These are phyloP conservation scores for Coelastrella sp. DNA, from an alignment of 139 green algal species.

Conservation along the genomic window DNA sequence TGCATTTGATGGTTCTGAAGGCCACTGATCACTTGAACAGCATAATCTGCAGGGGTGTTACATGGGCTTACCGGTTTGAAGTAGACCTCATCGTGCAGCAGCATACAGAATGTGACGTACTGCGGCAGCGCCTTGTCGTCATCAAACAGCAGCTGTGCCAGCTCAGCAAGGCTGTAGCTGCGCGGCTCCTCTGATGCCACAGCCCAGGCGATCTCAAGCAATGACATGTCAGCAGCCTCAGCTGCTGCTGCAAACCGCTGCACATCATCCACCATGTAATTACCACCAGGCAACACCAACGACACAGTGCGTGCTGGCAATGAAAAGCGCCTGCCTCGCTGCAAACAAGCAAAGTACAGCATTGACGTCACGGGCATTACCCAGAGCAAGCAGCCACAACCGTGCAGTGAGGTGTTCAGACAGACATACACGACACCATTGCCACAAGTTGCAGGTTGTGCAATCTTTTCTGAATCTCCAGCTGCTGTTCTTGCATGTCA, in stretches of 20 bases:
- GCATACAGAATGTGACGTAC: conserved; percentile 69
- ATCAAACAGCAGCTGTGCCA: conserved; percentile 63
- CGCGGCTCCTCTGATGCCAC: conserved; percentile 45
- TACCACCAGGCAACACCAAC: conserved; percentile 55
- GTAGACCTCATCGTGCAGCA: conserved; percentile 70
- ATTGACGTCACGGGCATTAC: not conserved
- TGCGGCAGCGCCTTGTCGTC: conserved; percentile 16
- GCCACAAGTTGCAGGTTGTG: too few relatives aligned
- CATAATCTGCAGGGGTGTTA: too few relatives aligned
- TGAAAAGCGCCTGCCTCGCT: conserved; percentile 54
- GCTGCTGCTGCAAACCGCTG: conserved; percentile 40
- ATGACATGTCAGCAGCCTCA: conserved; percentile 45
- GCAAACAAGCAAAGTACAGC: conserved; percentile 9
- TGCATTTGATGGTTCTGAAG: too few relatives aligned
- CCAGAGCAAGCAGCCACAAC: too few relatives aligned
- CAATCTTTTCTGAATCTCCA: too few relatives aligned
- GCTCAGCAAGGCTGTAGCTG: conserved; percentile 49
- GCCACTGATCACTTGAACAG: too few relatives aligned
- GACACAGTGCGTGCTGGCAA: conserved; percentile 57
- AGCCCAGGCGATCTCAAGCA: conserved; percentile 65
- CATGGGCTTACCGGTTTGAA: conserved; percentile 70
- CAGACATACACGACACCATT: too few relatives aligned
- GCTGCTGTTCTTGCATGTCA: too few relatives aligned
- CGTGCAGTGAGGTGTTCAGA: too few relatives aligned
- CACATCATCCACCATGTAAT: conserved; percentile 55